phyloP scores from a whole-genome alignment of 495 filamentous ascomycete genomes.

The Viridothelium virens region DNA sequence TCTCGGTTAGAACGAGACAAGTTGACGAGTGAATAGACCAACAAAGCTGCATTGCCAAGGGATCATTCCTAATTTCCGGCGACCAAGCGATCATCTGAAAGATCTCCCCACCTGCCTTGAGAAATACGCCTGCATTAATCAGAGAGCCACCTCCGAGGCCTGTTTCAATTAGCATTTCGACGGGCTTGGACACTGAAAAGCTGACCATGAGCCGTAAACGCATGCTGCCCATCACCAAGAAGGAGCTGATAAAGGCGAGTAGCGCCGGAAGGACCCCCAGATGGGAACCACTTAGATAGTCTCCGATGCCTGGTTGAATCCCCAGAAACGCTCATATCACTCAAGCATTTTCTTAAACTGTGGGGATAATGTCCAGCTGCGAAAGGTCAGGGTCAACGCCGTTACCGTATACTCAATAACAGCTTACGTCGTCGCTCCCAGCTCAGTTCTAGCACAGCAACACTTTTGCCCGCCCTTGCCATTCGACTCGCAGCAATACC shows the following conservation, averaged over 20 bases:
- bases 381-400: background rate
- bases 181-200: background rate
- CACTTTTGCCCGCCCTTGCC: background rate
- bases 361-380: background rate
- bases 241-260: conserved; percentile 1
- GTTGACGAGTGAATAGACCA: conserved; percentile 4
- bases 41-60: background rate
- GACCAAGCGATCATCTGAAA: background rate
- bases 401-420: background rate
- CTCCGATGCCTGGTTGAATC: background rate
- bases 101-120: background rate
- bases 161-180: background rate
- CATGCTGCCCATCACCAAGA: conserved; percentile 8
- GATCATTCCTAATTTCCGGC: background rate
- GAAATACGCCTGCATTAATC: conserved; percentile 5
- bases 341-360: background rate
- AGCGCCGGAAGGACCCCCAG: conserved; percentile 3
- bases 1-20: background rate
- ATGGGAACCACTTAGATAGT: conserved; percentile 4
- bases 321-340: background rate
- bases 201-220: background rate
- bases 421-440: background rate
- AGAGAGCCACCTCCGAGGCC: conserved; percentile 7
- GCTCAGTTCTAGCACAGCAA: background rate
- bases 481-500: conserved; percentile 6